These are phyloP conservation scores for Diaporthe amygdali DNA, from an alignment of 2,329 filamentous ascomycete genomes.

Conservation along the genomic window DNA sequence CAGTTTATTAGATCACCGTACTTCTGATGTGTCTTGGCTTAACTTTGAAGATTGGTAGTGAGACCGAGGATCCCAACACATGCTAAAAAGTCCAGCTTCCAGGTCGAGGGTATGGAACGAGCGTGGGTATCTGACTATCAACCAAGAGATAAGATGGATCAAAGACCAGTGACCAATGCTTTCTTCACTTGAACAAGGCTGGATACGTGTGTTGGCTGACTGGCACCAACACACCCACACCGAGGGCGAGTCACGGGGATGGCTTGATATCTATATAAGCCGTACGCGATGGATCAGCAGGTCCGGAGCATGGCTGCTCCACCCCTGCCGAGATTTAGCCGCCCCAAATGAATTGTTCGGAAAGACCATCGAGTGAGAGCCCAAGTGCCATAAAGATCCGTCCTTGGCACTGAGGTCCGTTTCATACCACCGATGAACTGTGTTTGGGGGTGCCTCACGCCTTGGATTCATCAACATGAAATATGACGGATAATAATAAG, in stretches of 20 bases:
- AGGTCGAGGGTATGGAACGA: not conserved
- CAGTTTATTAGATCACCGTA: not conserved
- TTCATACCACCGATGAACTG: not conserved
- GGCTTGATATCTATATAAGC: slow-evolving; percentile 27
- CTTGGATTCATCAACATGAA: slow-evolving; percentile 15
- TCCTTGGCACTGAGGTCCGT: slow-evolving; percentile 11
- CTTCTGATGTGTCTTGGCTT: not conserved
- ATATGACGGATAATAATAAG: not conserved
- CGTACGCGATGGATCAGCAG: slow-evolving; percentile 26
- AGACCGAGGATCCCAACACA: not conserved
- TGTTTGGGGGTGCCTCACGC: not conserved
- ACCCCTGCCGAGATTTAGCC: slow-evolving; percentile 35
- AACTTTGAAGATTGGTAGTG: not conserved
- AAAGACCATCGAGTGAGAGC: slow-evolving; percentile 3
- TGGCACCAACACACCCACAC: not conserved
- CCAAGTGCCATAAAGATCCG: not conserved
- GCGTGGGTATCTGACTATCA: not conserved
- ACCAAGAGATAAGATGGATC: not conserved
- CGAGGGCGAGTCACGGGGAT: slow-evolving; percentile 23
- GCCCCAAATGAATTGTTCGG: slow-evolving; percentile 29
- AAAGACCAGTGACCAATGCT: not conserved
- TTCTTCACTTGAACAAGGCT: not conserved
- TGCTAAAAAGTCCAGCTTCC: not conserved
- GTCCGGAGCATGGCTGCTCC: slow-evolving; percentile 19
- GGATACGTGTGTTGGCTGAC: not conserved